phyloP scores from a whole-genome alignment of 2,329 filamentous ascomycete species.

The Metarhizium brunneum region DNA sequence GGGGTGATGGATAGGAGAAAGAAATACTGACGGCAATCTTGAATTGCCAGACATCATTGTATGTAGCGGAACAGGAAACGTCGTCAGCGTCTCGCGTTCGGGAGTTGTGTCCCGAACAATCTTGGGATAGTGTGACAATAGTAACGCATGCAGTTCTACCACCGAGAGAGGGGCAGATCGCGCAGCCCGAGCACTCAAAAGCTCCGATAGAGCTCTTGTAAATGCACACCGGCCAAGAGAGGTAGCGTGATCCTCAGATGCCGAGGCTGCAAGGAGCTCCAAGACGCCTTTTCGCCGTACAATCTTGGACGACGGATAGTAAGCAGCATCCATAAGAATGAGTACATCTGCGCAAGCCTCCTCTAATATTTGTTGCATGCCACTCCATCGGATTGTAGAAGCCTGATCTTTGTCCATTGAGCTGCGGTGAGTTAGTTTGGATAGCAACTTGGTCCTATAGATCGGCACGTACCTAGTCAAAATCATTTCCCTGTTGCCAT shows the following conservation, averaged over 20 bases:
- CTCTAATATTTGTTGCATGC: constrained; percentile 47
- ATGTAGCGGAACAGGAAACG: constrained; percentile 44
- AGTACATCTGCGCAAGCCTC: constrained; percentile 46
- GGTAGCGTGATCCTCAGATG: constrained; percentile 40
- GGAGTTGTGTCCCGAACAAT: constrained; percentile 40
- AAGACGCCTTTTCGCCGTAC: constrained; percentile 43
- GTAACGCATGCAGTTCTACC: constrained; percentile 43
- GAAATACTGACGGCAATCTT: constrained; percentile 45
- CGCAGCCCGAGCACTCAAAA: constrained; percentile 36
- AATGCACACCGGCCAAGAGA: constrained; percentile 42
- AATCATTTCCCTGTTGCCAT: constrained; percentile 47
- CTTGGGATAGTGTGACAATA: constrained; percentile 42
- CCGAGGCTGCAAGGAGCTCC: constrained; percentile 46
- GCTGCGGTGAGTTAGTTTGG: constrained; percentile 20
- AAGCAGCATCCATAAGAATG: constrained; percentile 50
- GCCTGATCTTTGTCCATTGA: constrained; percentile 35
- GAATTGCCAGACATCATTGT: constrained; percentile 46
- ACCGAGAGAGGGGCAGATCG: constrained; percentile 39
- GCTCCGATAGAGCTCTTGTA: constrained; percentile 39
- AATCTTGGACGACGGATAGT: constrained; percentile 45
- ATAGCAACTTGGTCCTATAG: constrained; percentile 8
- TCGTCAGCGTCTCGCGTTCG: constrained; percentile 36
- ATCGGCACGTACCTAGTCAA: constrained; percentile 39
- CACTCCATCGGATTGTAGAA: constrained; percentile 44
- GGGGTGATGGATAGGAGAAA: constrained; percentile 39